These are phyloP conservation scores for Maudiozyma humilis DNA, from an alignment of 1,139 yeast genomes.

Conservation along the genomic window DNA sequence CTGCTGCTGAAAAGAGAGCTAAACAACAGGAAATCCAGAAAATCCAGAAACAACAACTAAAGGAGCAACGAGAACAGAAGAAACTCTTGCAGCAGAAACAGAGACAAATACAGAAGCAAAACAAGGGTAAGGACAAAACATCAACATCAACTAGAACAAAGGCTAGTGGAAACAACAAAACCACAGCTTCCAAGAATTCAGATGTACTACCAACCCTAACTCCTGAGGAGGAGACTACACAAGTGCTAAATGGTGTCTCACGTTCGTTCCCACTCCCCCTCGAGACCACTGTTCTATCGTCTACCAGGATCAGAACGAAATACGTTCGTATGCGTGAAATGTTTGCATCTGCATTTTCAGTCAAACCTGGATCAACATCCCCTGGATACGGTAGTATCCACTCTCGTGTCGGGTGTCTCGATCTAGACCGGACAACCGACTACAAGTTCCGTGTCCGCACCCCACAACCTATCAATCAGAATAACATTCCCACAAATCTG, in stretches of 20 bases:
- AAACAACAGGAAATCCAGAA: slow-evolving; percentile 26
- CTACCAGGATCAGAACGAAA: slow-evolving; percentile 60
- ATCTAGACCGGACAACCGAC: slow-evolving; percentile 53
- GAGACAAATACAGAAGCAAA: slow-evolving; percentile 6
- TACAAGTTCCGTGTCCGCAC: slow-evolving; percentile 57
- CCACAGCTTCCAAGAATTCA: background rate
- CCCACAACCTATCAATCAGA: slow-evolving; percentile 38
- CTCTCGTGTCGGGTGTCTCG: slow-evolving; percentile 68
- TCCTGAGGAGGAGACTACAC: slow-evolving; percentile 91
- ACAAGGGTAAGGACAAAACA: slow-evolving; percentile 3
- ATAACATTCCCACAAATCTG: slow-evolving; percentile 21
- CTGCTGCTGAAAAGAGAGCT: slow-evolving; percentile 58
- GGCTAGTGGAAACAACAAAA: slow-evolving; percentile 1
- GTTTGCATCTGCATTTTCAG: slow-evolving; percentile 50
- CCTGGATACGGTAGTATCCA: slow-evolving; percentile 53
- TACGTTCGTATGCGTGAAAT: slow-evolving; percentile 78
- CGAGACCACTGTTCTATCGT: slow-evolving; percentile 65
- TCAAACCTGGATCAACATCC: slow-evolving; percentile 27
- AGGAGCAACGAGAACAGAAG: slow-evolving; percentile 24
- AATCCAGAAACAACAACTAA: slow-evolving; percentile 23
- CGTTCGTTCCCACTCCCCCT: slow-evolving; percentile 74
- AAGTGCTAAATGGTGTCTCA: slow-evolving; percentile 85
- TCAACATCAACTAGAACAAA: slow-evolving; percentile 4
- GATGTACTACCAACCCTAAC: slow-evolving; percentile 13
- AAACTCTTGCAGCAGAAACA: slow-evolving; percentile 14